Percentiles rank a stretch among this genome's conserved stretches.
These are phyloP conservation scores for Monosporascus sp. DNA, from an alignment of 2,329 filamentous ascomycete species.

Conservation along the genomic window DNA sequence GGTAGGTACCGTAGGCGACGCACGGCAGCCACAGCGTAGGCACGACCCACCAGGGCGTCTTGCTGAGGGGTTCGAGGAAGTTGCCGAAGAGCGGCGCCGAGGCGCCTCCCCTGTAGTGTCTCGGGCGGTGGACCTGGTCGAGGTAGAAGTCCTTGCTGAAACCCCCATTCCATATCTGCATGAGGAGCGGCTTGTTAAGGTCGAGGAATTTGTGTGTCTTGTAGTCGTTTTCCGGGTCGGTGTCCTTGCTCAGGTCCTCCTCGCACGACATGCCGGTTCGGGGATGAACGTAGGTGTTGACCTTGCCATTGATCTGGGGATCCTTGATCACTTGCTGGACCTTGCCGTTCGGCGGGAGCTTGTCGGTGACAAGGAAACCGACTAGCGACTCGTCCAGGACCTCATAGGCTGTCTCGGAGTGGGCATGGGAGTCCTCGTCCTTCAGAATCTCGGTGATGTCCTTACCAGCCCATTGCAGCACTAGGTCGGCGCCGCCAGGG, in stretches of 20 bases:
- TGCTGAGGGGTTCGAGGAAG: constrained; percentile 93
- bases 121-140: constrained; percentile 89
- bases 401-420: constrained; percentile 93
- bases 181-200: constrained; percentile 74
- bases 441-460: constrained; percentile 79
- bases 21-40: constrained; percentile 81
- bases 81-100: constrained; percentile 96
- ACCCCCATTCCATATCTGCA: constrained; percentile 81
- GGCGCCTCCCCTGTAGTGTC: constrained; percentile 89
- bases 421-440: constrained; percentile 75
- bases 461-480: constrained; percentile 84
- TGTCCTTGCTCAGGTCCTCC: constrained; percentile 82
- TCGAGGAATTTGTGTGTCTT: constrained; percentile 93
- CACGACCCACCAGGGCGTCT: constrained; percentile 91
- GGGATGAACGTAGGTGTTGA: constrained; percentile 39
- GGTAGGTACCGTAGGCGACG: constrained; percentile 65
- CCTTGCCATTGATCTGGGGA: constrained; percentile 29
- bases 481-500: constrained; percentile 81
- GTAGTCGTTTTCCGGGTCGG: constrained; percentile 71
- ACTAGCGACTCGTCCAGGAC: constrained; percentile 83
- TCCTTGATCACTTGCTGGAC: constrained; percentile 27
- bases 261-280: constrained; percentile 84
- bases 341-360: constrained; percentile 36
- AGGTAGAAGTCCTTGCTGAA: constrained; percentile 97
- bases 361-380: constrained; percentile 67